These are phyloP conservation scores for Plantago ovata DNA, from an alignment of 257 asterid genomes.

Conservation along the genomic window DNA sequence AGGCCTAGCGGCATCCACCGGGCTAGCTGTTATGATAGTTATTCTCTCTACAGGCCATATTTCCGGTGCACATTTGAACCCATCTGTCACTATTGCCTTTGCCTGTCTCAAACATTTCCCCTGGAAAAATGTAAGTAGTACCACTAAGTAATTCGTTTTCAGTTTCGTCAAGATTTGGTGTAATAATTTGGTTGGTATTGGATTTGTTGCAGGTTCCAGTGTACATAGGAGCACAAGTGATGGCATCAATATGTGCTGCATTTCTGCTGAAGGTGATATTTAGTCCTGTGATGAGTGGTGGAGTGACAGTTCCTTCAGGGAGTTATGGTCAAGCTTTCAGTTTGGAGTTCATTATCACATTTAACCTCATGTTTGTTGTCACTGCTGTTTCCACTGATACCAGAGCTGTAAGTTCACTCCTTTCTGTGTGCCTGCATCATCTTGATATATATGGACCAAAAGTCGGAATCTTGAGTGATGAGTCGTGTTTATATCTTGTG, in stretches of 20 bases:
- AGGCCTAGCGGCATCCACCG: slow-evolving; percentile 66
- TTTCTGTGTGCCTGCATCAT: not conserved
- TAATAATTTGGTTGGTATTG: not conserved
- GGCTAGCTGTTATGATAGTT: slow-evolving; percentile 87
- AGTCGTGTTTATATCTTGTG: no score
- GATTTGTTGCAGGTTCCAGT: slow-evolving; percentile 54
- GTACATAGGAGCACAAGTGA: slow-evolving; percentile 69
- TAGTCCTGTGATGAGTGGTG: slow-evolving; percentile 74
- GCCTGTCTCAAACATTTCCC: slow-evolving; percentile 88
- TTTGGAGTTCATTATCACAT: slow-evolving; percentile 69
- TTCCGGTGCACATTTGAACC: slow-evolving; percentile 95
- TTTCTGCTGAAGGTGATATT: slow-evolving; percentile 53
- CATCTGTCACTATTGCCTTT: slow-evolving; percentile 80
- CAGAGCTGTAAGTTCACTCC: slow-evolving; percentile 62
- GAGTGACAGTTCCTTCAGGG: slow-evolving; percentile 66
- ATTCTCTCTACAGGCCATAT: slow-evolving; percentile 93
- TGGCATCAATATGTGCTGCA: slow-evolving; percentile 65
- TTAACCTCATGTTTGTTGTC: slow-evolving; percentile 90
- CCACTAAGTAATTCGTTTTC: not conserved
- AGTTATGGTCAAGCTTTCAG: slow-evolving; percentile 65
- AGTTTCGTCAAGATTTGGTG: not conserved
- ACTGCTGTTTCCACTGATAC: slow-evolving; percentile 91
- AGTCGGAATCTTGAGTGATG: no score
- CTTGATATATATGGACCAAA: no score
- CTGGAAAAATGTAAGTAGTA: slow-evolving; percentile 64